phyloP scores from a whole-genome alignment of 2,329 filamentous ascomycete species.

The Fusarium nodosum region DNA sequence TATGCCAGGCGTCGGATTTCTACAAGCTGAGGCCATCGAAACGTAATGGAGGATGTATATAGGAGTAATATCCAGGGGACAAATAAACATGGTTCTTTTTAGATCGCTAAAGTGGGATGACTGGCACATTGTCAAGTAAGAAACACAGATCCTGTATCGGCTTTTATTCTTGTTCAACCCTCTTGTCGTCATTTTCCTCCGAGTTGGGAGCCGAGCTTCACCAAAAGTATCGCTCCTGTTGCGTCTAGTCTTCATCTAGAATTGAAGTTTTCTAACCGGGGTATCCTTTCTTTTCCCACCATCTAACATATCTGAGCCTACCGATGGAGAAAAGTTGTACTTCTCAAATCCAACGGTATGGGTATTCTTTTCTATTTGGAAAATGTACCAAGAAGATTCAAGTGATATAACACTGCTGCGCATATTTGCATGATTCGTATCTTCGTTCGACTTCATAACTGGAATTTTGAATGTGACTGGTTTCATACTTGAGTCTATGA shows the following conservation, averaged over 20 bases:
- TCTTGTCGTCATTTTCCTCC: not conserved
- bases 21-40: slow-evolving; percentile 22
- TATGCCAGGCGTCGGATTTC: slow-evolving; percentile 17
- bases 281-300: slow-evolving; percentile 30
- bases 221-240: not conserved
- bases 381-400: slow-evolving; percentile 44
- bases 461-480: slow-evolving; percentile 27
- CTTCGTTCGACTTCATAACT: slow-evolving; percentile 44
- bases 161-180: slow-evolving; percentile 36
- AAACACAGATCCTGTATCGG: slow-evolving; percentile 30
- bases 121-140: slow-evolving; percentile 17
- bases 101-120: slow-evolving; percentile 15
- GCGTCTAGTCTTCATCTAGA: slow-evolving; percentile 30
- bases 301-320: slow-evolving; percentile 15
- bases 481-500: slow-evolving; percentile 24
- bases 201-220: not conserved
- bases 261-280: slow-evolving; percentile 20
- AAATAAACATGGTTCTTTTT: slow-evolving; percentile 21
- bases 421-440: slow-evolving; percentile 32
- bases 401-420: slow-evolving; percentile 36
- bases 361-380: slow-evolving; percentile 29
- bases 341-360: slow-evolving; percentile 16
- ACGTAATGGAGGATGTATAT: slow-evolving; percentile 42
- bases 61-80: slow-evolving; percentile 22
- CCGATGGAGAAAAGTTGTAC: slow-evolving; percentile 2